A percentile compares a stretch with the other conserved stretches of the same genome.
Evolutionary conservation across 169 alveolate species (phyloP).

Genomic region (Plasmodium billcollinsi): DNA sequence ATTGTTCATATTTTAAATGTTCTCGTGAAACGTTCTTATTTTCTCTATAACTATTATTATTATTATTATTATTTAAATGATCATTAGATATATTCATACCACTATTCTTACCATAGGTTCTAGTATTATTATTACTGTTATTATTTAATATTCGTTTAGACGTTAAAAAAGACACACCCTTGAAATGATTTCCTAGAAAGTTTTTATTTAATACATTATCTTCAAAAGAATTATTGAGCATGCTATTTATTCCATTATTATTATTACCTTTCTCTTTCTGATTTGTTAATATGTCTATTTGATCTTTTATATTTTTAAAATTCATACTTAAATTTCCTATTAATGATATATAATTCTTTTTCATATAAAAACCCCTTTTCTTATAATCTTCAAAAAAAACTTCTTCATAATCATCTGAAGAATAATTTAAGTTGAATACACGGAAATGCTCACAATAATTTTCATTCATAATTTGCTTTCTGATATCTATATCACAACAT

Average conservation of each 20-base stretch:
- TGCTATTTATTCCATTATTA: background rate
- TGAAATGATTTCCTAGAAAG: conserved; percentile 38
- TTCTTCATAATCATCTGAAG: conserved; percentile 52
- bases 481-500: conserved; percentile 61
- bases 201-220: conserved; percentile 17
- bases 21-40: background rate
- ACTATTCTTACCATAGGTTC: background rate
- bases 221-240: background rate
- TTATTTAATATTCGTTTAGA: conserved; percentile 6
- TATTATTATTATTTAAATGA: background rate
- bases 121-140: background rate
- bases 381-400: background rate
- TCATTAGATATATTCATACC: background rate
- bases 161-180: conserved; percentile 55
- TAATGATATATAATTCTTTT: conserved; percentile 9
- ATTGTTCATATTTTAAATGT: background rate
- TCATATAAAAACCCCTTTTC: background rate
- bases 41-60: background rate
- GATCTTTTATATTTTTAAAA: conserved; percentile 27
- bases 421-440: conserved; percentile 23
- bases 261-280: too few relatives aligned
- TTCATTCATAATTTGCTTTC: conserved; percentile 41
- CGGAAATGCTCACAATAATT: conserved; percentile 13
- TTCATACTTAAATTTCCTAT: conserved; percentile 56
- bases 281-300: background rate